phyloP scores from a whole-genome alignment of 2,329 filamentous ascomycete genomes.

The Fusarium dlaminii region DNA sequence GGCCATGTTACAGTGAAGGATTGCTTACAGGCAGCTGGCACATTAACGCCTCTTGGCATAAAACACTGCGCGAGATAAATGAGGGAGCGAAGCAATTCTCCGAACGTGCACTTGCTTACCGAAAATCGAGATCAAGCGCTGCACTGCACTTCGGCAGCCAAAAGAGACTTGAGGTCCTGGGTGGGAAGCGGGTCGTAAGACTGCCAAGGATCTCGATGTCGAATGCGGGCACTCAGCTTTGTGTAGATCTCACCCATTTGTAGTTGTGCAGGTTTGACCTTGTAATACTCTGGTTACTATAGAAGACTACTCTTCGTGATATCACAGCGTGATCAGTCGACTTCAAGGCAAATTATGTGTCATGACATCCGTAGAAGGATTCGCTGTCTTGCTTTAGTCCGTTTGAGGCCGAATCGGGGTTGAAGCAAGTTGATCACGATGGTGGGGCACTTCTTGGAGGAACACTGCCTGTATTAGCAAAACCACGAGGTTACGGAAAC shows the following conservation, averaged over 20 bases:
- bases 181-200: background rate
- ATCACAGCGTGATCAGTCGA: background rate
- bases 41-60: background rate
- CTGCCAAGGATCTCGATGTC: background rate
- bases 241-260: background rate
- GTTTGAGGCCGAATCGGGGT: background rate
- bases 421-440: no score
- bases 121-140: background rate
- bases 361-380: background rate
- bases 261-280: rapidly evolving
- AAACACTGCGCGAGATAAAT: background rate
- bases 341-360: background rate
- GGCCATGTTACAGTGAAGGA: background rate
- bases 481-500: background rate
- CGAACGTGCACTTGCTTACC: background rate
- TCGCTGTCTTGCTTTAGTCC: background rate
- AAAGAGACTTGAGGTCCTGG: rapidly evolving
- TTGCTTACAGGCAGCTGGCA: background rate
- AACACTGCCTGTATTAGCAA: background rate
- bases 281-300: background rate
- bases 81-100: background rate
- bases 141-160: background rate
- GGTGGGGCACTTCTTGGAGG: background rate
- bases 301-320: no score
- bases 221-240: background rate